Evolutionary conservation across 2,329 filamentous ascomycete species (phyloP), one percentile per base, ranked within the genome.

Genomic region (Diaporthe sp.): DNA sequence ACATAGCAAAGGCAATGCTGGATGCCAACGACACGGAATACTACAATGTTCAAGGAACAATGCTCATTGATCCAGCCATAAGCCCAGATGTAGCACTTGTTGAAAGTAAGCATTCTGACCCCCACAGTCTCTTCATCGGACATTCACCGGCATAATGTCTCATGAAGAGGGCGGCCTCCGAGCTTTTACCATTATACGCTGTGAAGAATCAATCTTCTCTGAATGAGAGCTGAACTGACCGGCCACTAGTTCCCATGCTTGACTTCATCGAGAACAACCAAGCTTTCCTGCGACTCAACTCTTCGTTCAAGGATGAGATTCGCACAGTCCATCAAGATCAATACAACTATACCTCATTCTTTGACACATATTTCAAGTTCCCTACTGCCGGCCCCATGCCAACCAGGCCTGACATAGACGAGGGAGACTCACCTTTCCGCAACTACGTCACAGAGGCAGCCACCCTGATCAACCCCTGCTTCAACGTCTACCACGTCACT

Each of bases 401-500:
- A 0, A 80, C 80, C 0, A 82, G 77, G 17, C 76, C 82, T 0
- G 77, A 77, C 58, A 83, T 83, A 0, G 80, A 83, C 0, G 86
- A 84, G 7, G 94, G 92, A 79, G 85, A 87, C 71, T 78, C 86
- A 72, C 77, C 93, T 15, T 92, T 88, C 78, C 85, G 89, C 28
- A 82, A 87, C 74, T 82, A 87, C 13, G 88, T 93, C 47, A 84
- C 83, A 77, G 77, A 85, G 0, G 91, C 89, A 30, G 87, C 87
- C 9, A 78, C 86, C 5, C 80, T 84, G 3, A 82, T 89, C 40
- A 96, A 95, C 82, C 93, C 93, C 0, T 96, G 94, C 83, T 96
- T 93, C 83, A 91, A 94, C 80, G 84, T 93, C 6, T 95, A 95
- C 82, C 89, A 92, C 72, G 88, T 95, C 22, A 89, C 89, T 1